Evolutionary conservation across 2,329 filamentous ascomycete genomes (phyloP).

Genomic region (Aphanocladium album): DNA sequence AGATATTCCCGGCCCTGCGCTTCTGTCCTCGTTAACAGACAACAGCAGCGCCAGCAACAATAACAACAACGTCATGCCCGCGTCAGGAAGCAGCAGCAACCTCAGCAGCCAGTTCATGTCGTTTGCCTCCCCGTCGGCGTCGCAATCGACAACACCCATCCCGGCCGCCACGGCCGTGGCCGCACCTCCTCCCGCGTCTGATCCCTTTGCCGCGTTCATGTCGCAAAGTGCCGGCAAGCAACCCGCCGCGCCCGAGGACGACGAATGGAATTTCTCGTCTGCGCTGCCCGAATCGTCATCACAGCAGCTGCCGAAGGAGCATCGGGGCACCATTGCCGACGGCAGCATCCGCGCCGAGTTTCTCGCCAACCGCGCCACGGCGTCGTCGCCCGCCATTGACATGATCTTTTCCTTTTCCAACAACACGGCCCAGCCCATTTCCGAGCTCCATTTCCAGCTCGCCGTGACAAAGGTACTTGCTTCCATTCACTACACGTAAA

Average conservation of each 20-base stretch:
- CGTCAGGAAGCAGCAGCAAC: slow-evolving; percentile 2
- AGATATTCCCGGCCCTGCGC: slow-evolving; percentile 61
- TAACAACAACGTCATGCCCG: neutral
- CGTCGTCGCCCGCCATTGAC: slow-evolving; percentile 53
- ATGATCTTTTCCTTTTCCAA: slow-evolving; percentile 83
- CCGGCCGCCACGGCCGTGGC: slow-evolving; percentile 42
- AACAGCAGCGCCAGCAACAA: slow-evolving; percentile 49
- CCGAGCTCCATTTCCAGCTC: slow-evolving; percentile 82
- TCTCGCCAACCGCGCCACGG: slow-evolving; percentile 55
- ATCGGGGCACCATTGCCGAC: slow-evolving; percentile 64
- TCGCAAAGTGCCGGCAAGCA: slow-evolving; percentile 23
- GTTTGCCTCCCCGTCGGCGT: slow-evolving; percentile 48
- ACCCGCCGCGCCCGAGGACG: slow-evolving; percentile 56
- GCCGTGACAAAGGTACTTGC: slow-evolving; percentile 80
- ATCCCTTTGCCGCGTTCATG: slow-evolving; percentile 49
- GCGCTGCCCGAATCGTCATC: slow-evolving; percentile 61
- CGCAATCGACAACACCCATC: slow-evolving; percentile 50
- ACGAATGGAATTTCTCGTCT: slow-evolving; percentile 93
- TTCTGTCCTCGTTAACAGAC: slow-evolving; percentile 60
- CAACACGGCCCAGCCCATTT: slow-evolving; percentile 63
- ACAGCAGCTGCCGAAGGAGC: slow-evolving; percentile 50
- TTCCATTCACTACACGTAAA: too few species aligned
- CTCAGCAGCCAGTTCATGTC: slow-evolving; percentile 45
- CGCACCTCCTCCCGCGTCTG: slow-evolving; percentile 39
- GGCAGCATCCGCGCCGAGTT: slow-evolving; percentile 69